phyloP scores from a whole-genome alignment of 345 rosid species.

The Citrus reticulata region DNA sequence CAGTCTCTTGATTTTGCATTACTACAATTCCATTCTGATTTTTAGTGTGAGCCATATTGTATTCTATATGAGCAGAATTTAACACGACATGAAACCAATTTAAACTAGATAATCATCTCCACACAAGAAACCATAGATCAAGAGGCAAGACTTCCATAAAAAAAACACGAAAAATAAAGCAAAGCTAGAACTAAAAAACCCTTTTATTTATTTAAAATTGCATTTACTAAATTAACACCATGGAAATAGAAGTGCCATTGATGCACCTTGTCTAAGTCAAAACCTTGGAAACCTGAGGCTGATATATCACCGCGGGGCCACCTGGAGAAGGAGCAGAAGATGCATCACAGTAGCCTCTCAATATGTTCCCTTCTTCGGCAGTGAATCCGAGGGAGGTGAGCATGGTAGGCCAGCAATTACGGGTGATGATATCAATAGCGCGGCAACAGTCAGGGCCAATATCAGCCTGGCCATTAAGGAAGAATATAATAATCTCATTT shows the following conservation, averaged over 20 bases:
- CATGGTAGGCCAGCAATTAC: conserved; percentile 82
- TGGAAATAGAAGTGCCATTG: not conserved
- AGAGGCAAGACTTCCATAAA: not conserved
- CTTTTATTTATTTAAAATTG: too few relatives aligned
- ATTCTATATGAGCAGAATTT: too few relatives aligned
- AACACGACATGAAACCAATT: not conserved
- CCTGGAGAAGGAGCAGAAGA: conserved; percentile 29
- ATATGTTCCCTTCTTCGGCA: conserved; percentile 47
- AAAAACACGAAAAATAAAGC: not conserved
- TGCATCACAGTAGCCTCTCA: conserved; percentile 59
- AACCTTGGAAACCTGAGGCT: not conserved
- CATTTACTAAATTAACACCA: not conserved
- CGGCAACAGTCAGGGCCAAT: conserved; percentile 60
- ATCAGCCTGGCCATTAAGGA: conserved; percentile 55
- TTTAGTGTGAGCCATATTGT: too few relatives aligned
- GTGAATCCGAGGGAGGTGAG: conserved; percentile 69
- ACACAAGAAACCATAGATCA: not conserved
- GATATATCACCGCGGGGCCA: not conserved
- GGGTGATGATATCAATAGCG: conserved; percentile 50
- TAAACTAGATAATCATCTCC: not conserved
- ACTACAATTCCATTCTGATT: not conserved
- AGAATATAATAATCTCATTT: conserved; percentile 56
- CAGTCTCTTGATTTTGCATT: not conserved
- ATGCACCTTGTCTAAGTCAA: not conserved
- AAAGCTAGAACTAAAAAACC: not conserved